These are phyloP conservation scores for Alloteropsis semialata DNA, from an alignment of 176 grass and related monocot genomes.

Conservation along the genomic window DNA sequence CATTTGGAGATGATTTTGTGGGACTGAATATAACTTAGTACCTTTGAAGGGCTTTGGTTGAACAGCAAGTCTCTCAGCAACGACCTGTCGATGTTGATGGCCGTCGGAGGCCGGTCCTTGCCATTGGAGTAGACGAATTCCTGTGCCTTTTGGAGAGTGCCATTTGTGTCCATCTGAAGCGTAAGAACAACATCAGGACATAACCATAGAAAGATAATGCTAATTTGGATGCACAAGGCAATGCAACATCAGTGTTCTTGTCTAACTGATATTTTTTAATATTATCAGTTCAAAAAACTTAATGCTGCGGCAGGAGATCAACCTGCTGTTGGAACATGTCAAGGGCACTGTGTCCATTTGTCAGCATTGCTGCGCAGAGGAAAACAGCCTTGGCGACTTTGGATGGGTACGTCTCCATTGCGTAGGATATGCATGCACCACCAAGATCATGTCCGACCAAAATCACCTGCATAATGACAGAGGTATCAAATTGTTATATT, in stretches of 20 bases:
- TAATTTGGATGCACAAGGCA: neutral
- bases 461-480: slow-evolving; percentile 61
- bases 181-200: slow-evolving; percentile 7
- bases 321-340: slow-evolving; percentile 90
- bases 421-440: slow-evolving; percentile 82
- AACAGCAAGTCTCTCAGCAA: slow-evolving; percentile 70
- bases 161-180: slow-evolving; percentile 59
- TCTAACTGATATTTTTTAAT: neutral
- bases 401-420: slow-evolving; percentile 76
- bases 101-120: slow-evolving; percentile 66
- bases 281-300: neutral
- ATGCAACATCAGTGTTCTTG: neutral
- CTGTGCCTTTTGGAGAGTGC: slow-evolving; percentile 73
- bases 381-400: slow-evolving; percentile 86
- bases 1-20: neutral
- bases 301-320: neutral
- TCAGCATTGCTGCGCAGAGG: slow-evolving; percentile 84
- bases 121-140: slow-evolving; percentile 86
- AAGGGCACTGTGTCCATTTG: slow-evolving; percentile 64
- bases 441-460: slow-evolving; percentile 93
- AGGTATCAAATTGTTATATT: slow-evolving; percentile 13
- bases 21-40: slow-evolving; percentile 2
- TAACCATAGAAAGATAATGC: neutral
- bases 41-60: slow-evolving; percentile 91
- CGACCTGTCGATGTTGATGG: slow-evolving; percentile 70